Evolutionary conservation across 1,139 yeast species (phyloP), one percentile per base, ranked within the genome.

Genomic region (Protomyces inouyei): DNA sequence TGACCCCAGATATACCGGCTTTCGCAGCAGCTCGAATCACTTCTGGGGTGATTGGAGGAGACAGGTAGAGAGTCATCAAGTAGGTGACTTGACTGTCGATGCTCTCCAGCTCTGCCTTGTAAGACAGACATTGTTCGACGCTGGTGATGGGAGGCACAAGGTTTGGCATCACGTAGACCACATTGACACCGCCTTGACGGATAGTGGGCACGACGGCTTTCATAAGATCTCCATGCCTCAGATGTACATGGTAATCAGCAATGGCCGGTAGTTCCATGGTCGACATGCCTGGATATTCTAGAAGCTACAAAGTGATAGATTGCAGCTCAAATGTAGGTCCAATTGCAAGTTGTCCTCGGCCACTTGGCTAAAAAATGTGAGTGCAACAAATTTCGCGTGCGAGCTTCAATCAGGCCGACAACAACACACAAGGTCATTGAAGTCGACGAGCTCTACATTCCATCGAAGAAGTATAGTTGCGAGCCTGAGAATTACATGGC

Each of bases 161-260:
- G 75, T 93, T 93, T 45, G 99, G 98, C 99, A 95, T 93, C 68
- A 93, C 85, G 71, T 90, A 93, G 3, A 95, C 96, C 60, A 91
- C 85, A 1, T 96, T 86, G 21, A 88, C 80, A 64, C 99, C 98
- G 55, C 99, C 98, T 68, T 85, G 84, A 70, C 86, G 83, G 18
- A 93, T 88, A 0, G 96, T 87, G 9, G 98, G 98, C 0, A 97
- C 83, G 45, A 92, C 90, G 40, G 89, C 81, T 70, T 89, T 86
- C 87, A 90, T 90, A 97, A 95, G 90, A 16, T 81, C 80, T 0
- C 96, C 97, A 68, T 92, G 96, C 72, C 98, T 87, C 43, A 95
- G 82, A 74, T 93, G 99, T 60, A 93, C 98, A 73, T 93, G 99
- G 83, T 90, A 86, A 74, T 93, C 99, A 25, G 97, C 97, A 16